Percentiles rank a stretch among this genome's conserved stretches.
Conservation (phyloP, 192 early-diverging fungal genomes). For the Piromyces finnis region DNA sequence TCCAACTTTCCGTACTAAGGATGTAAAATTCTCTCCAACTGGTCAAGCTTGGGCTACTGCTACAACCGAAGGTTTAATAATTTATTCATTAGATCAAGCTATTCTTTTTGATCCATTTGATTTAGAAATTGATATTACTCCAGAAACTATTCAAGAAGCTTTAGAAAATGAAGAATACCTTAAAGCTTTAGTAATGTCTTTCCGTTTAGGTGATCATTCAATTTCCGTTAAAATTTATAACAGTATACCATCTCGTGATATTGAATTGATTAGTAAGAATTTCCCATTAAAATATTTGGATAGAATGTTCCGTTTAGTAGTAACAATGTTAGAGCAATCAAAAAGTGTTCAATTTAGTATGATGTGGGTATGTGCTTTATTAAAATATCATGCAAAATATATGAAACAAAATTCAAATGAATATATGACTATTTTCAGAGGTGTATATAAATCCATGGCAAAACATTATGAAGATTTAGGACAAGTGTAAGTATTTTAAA, state of each 20-base stretch:
- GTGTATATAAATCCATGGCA: slow-evolving; percentile 44
- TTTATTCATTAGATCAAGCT: slow-evolving; percentile 88
- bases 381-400: slow-evolving; percentile 50
- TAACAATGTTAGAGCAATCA: slow-evolving; percentile 53
- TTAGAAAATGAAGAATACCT: slow-evolving; percentile 57
- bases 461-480: slow-evolving; percentile 21
- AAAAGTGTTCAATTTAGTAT: slow-evolving; percentile 78
- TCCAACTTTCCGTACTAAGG: slow-evolving; percentile 67
- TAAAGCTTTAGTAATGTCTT: slow-evolving; percentile 75
- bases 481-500: slow-evolving; percentile 22
- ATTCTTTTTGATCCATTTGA: slow-evolving; percentile 96
- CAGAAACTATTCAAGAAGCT: slow-evolving; percentile 60
- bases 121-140: slow-evolving; percentile 90
- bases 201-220: slow-evolving; percentile 73
- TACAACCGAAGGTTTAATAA: slow-evolving; percentile 82
- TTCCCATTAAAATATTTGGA: slow-evolving; percentile 78
- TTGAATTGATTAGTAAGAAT: slow-evolving; percentile 56
- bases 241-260: slow-evolving; percentile 52
- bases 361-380: slow-evolving; percentile 56
- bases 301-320: slow-evolving; percentile 66
- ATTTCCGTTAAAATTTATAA: slow-evolving; percentile 67
- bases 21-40: slow-evolving; percentile 82
- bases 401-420: slow-evolving; percentile 22
- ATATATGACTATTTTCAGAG: slow-evolving; percentile 33
- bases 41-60: slow-evolving; percentile 90